Base-by-base conservation (phyloP, 2,329 filamentous ascomycete genomes). In the Fusarium protoensiforme region DNA sequence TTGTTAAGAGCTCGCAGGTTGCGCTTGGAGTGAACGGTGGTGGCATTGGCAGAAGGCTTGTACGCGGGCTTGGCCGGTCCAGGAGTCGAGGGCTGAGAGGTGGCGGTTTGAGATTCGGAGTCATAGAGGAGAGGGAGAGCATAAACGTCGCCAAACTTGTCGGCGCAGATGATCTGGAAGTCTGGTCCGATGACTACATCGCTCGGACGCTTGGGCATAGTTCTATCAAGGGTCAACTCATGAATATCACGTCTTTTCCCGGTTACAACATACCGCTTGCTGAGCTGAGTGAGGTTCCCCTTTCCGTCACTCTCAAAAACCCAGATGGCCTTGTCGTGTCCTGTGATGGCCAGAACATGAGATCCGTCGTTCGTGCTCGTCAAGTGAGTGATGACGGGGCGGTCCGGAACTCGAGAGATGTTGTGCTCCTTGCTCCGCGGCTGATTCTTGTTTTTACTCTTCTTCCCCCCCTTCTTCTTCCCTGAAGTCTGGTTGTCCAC, bases 111-210 rank as follows among this genome's bases (percentile, higher is more conserved):
- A 59, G 61, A 27, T 76, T 72, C 22, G 64, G 65, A 36, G 73
- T 78, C 38, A 74, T 77, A 56, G 67, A 79, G 61, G 59, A 98
- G 86, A 16, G 96, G 96, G 9, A 99, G 84, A 13, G 93, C 90
- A 83, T 98, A 98, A 69, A 98, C 96, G 81, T 99, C 96, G 74
- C 96, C 96, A 79, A 98, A 98, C 82, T 99, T 99, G 85, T 99
- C 96, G 61, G 91, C 96, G 70, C 90, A 91, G 66, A 98, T 83
- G 71, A 99, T 94, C 10, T 91, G 93, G 48, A 87, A 86, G 79
- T 95, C 92, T 41, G 89, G 85, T 9, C 92, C 91, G 61, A 98
- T 83, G 60, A 88, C 85, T 66, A 98, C 85, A 38, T 93, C 91
- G 79, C 92, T 96, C 14, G 95, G 94, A 38, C 95, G 91, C 85